phyloP scores from a whole-genome alignment of 176 grass and related monocot genomes.

The Bonia amplexicaulis region DNA sequence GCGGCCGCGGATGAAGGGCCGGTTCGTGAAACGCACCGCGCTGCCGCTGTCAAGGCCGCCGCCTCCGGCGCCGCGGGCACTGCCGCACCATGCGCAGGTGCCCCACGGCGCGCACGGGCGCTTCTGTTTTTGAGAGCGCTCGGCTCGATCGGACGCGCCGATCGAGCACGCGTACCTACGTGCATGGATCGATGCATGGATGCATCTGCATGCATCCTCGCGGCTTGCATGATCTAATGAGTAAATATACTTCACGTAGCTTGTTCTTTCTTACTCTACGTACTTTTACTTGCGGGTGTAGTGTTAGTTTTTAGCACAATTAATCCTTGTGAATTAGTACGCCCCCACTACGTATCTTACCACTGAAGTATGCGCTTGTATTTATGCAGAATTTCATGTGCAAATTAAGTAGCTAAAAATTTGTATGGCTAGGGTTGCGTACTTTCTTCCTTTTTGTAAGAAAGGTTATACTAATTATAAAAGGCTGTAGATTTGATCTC shows the following conservation, averaged over 20 bases:
- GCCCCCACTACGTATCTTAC: not conserved
- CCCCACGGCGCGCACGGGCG: slow-evolving; percentile 28
- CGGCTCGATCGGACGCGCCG: not conserved
- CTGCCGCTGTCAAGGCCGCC: slow-evolving; percentile 8
- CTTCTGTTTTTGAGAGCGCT: slow-evolving; percentile 50
- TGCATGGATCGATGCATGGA: not conserved
- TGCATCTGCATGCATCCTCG: not conserved
- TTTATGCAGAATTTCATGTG: slow-evolving; percentile 12
- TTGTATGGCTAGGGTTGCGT: not conserved
- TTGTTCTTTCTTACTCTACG: slow-evolving; percentile 26
- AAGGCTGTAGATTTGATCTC: slow-evolving; percentile 14
- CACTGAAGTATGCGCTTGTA: not conserved
- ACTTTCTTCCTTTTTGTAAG: slow-evolving; percentile 14
- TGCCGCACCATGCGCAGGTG: not conserved
- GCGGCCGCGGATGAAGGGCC: slow-evolving; percentile 94
- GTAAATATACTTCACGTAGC: not conserved
- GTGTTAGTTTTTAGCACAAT: slow-evolving; percentile 31
- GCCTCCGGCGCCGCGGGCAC: slow-evolving; percentile 13
- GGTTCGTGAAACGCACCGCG: slow-evolving; percentile 77
- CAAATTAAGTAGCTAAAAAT: not conserved
- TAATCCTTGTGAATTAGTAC: slow-evolving; percentile 13
- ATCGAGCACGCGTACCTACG: not conserved
- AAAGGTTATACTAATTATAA: slow-evolving; percentile 22
- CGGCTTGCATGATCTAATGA: not conserved
- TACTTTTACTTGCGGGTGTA: slow-evolving; percentile 7